phyloP scores from a whole-genome alignment of 257 asterid genomes.

The Haberlea rhodopensis region DNA sequence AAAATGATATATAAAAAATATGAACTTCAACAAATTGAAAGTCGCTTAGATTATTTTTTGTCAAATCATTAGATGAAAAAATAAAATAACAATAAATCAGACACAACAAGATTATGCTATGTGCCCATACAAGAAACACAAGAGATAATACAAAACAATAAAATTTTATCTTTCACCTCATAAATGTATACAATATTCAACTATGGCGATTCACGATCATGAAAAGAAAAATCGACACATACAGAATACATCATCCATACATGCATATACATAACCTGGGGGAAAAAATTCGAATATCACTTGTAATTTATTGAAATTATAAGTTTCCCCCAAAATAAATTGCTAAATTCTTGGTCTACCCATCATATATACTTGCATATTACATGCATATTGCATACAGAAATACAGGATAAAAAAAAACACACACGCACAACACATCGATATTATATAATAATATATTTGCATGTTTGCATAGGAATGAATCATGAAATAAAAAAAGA shows the following conservation, averaged over 20 bases:
- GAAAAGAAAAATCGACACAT: not conserved
- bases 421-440: no score
- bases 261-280: no score
- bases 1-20: no score
- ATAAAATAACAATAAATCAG: not conserved
- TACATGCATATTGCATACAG: not conserved
- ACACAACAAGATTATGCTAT: not conserved
- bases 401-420: not conserved
- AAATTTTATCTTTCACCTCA: not conserved
- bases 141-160: not conserved
- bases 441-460: not conserved
- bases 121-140: not conserved
- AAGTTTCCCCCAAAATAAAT: not conserved
- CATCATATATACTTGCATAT: no score
- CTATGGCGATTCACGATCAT: no score
- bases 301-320: no score
- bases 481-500: not conserved
- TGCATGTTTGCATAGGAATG: constrained; percentile 24
- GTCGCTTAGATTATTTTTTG: not conserved
- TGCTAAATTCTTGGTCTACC: not conserved
- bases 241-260: no score
- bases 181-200: no score
- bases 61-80: not conserved
- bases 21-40: not conserved
- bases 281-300: no score